Evolutionary conservation across 2,329 filamentous ascomycete species (phyloP).

Genomic region (Pyricularia sp.): DNA sequence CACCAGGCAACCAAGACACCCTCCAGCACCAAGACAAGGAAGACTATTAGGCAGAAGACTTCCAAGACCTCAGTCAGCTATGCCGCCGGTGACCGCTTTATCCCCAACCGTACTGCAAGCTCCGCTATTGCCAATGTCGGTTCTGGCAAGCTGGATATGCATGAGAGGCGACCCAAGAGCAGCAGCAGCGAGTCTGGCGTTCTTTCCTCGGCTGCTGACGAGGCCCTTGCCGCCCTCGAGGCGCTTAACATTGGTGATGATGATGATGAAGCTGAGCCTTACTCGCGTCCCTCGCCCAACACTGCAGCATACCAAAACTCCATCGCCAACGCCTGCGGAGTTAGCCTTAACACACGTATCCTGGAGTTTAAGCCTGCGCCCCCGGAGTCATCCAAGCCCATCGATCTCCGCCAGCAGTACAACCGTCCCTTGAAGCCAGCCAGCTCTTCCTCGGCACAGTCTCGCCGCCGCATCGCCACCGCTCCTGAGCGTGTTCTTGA

Average conservation of each 20-base stretch:
- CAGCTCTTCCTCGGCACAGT: constrained; percentile 64
- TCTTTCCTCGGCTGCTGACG: constrained; percentile 67
- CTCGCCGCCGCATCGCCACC: constrained; percentile 82
- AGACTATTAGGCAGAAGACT: constrained; percentile 44
- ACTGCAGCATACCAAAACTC: constrained; percentile 35
- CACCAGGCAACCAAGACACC: constrained; percentile 39
- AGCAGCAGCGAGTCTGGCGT: constrained; percentile 56
- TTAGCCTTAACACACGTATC: constrained; percentile 87
- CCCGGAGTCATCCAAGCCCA: constrained; percentile 96
- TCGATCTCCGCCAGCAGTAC: constrained; percentile 94
- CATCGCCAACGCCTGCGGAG: constrained; percentile 36
- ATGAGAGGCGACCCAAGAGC: constrained; percentile 61
- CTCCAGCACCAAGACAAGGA: constrained; percentile 40
- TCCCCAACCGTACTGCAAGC: constrained; percentile 83
- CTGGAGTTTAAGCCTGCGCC: constrained; percentile 95
- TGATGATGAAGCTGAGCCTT: constrained; percentile 52
- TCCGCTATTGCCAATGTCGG: constrained; percentile 74
- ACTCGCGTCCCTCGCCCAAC: constrained; percentile 72
- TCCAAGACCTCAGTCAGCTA: constrained; percentile 70
- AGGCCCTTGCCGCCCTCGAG: constrained; percentile 67
- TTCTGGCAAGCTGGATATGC: constrained; percentile 65
- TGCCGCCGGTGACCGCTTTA: constrained; percentile 79
- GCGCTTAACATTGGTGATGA: constrained; percentile 63
- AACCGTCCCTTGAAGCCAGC: constrained; percentile 84
- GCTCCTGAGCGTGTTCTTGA: constrained; percentile 93